These are phyloP conservation scores for Corynespora cassiicola DNA, from an alignment of 2,329 filamentous ascomycete genomes.

Conservation along the genomic window DNA sequence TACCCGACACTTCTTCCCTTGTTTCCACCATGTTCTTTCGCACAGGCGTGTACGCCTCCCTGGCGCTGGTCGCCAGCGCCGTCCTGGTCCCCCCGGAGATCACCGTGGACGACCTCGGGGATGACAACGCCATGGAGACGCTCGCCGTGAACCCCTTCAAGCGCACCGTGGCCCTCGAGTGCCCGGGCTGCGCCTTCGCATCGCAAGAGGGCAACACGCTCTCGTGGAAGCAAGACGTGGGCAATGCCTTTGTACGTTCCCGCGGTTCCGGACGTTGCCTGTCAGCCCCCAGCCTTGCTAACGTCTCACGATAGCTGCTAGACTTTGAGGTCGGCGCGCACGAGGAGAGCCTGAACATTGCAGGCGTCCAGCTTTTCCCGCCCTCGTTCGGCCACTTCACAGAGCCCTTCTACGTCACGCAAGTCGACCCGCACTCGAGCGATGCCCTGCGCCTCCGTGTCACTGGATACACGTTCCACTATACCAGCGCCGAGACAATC, in stretches of 20 bases:
- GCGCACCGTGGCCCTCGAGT: constrained; percentile 41
- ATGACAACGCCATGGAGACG: constrained; percentile 36
- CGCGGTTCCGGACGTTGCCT: constrained; percentile 3
- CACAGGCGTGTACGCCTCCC: constrained; percentile 38
- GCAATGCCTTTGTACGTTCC: constrained; percentile 43
- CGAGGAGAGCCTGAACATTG: constrained; percentile 40
- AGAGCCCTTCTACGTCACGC: constrained; percentile 40
- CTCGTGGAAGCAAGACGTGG: constrained; percentile 36
- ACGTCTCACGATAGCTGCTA: constrained; percentile 34
- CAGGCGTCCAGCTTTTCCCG: constrained; percentile 47
- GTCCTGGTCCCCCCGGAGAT: constrained; percentile 43
- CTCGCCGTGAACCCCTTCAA: constrained; percentile 40
- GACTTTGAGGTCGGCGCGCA: constrained; percentile 43
- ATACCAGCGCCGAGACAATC: constrained; percentile 41
- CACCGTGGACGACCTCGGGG: constrained; percentile 29
- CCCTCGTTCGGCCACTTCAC: constrained; percentile 37
- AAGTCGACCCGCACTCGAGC: constrained; percentile 36
- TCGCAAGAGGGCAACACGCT: constrained; percentile 23
- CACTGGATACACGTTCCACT: constrained; percentile 44
- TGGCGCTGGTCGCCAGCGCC: constrained; percentile 46
- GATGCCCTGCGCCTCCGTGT: constrained; percentile 38
- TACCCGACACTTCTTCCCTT: constrained; percentile 15
- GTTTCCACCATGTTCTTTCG: constrained; percentile 36
- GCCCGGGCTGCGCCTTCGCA: constrained; percentile 41
- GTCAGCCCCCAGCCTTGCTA: constrained; percentile 22